Conservation (phyloP, 1,139 yeast genomes). For the Meyerozyma carpophila region DNA sequence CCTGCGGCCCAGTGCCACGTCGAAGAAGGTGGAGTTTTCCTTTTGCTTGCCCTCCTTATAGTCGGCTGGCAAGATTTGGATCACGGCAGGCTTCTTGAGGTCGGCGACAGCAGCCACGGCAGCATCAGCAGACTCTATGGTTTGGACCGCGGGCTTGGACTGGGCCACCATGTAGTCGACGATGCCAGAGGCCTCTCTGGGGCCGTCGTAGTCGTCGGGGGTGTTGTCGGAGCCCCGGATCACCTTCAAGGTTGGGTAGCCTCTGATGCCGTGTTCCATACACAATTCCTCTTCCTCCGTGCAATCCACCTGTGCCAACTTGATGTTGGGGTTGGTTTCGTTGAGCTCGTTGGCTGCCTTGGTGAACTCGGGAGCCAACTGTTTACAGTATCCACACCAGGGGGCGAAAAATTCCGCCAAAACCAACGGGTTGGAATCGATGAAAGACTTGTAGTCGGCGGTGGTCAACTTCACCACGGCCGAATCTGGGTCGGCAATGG, state of each 20-base stretch:
- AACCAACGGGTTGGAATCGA: conserved; percentile 70
- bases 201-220: conserved; percentile 70
- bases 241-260: conserved; percentile 89
- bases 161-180: conserved; percentile 76
- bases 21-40: conserved; percentile 3
- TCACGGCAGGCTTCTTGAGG: conserved; percentile 48
- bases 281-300: conserved; percentile 82
- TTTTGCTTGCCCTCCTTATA: background rate
- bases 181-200: conserved; percentile 77
- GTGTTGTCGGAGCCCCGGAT: conserved; percentile 45
- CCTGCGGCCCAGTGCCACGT: conserved; percentile 15
- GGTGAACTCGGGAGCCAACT: conserved; percentile 84
- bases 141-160: conserved; percentile 72
- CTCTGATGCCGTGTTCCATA: conserved; percentile 66
- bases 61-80: conserved; percentile 40
- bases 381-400: conserved; percentile 99
- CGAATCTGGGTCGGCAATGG: conserved; percentile 74
- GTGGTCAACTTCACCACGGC: conserved; percentile 79
- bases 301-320: conserved; percentile 90
- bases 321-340: conserved; percentile 53
- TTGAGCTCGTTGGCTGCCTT: conserved; percentile 76
- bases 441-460: conserved; percentile 55
- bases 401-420: conserved; percentile 97
- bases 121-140: conserved; percentile 41
- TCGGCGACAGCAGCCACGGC: conserved; percentile 45